A percentile compares a stretch with the other conserved stretches of the same genome.
phyloP scores from a whole-genome alignment of 768 basidiomycete genomes.

The Tylopilus balloui region DNA sequence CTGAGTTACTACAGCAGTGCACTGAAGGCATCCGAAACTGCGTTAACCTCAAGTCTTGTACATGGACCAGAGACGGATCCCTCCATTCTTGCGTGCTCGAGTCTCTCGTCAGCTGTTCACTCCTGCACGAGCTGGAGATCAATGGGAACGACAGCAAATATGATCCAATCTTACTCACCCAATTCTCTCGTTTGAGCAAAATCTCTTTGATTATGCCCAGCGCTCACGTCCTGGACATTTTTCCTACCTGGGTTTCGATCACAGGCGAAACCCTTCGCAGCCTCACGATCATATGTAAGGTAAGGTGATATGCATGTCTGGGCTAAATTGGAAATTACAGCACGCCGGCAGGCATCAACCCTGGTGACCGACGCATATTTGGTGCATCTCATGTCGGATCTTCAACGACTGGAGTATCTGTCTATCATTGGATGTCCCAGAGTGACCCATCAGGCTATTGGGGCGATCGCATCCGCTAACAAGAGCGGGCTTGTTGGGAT shows the following conservation, averaged over 20 bases:
- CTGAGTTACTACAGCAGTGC: constrained; percentile 39
- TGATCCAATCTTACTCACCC: constrained; percentile 45
- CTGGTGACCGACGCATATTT: constrained; percentile 57
- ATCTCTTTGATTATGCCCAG: constrained; percentile 78
- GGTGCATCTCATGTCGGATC: constrained; percentile 43
- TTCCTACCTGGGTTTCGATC: constrained; percentile 48
- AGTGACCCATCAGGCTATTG: constrained; percentile 60
- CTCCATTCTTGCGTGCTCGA: constrained; percentile 54
- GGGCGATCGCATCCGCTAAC: constrained; percentile 44
- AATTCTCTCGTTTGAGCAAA: constrained; percentile 48
- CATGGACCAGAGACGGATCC: constrained; percentile 80
- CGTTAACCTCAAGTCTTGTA: constrained; percentile 54
- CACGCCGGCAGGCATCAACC: constrained; percentile 44
- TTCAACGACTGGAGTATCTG: constrained; percentile 51
- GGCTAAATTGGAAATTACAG: not conserved
- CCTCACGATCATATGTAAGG: constrained; percentile 70
- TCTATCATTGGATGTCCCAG: constrained; percentile 64
- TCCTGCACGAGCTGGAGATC: constrained; percentile 58
- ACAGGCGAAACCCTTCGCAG: constrained; percentile 46
- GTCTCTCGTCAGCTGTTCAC: constrained; percentile 40
- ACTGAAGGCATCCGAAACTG: constrained; percentile 56
- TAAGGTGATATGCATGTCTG: constrained; percentile 21
- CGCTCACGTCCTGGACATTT: constrained; percentile 41
- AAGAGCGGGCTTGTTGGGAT: constrained; percentile 46
- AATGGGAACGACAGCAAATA: constrained; percentile 57